Evolutionary conservation across 2,329 filamentous ascomycete genomes (phyloP).

Genomic region (Seiridium unicorne): DNA sequence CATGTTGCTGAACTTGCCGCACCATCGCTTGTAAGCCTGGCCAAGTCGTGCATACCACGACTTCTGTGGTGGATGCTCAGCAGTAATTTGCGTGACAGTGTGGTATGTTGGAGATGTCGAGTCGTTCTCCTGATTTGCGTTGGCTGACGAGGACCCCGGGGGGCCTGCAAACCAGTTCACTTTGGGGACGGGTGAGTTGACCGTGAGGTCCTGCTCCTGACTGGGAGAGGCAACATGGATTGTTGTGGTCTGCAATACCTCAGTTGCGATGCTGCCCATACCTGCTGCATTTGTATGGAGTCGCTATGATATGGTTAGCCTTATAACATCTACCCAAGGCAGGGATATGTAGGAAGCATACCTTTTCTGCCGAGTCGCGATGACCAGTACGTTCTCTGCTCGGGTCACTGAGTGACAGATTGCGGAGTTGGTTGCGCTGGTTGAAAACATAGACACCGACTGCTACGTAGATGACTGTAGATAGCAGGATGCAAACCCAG

Average conservation of each 20-base stretch:
- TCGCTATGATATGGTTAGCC: slow-evolving; percentile 14
- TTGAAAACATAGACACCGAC: slow-evolving; percentile 61
- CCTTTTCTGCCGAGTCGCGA: slow-evolving; percentile 31
- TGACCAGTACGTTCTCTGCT: slow-evolving; percentile 16
- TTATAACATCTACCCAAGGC: too few relatives aligned
- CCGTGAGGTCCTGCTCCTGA: slow-evolving; percentile 5
- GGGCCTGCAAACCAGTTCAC: slow-evolving; percentile 28
- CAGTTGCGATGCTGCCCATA: slow-evolving; percentile 29
- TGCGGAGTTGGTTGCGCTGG: slow-evolving; percentile 47
- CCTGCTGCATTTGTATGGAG: slow-evolving; percentile 27
- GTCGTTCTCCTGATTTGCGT: background rate
- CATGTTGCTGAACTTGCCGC: slow-evolving; percentile 34
- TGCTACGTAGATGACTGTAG: slow-evolving; percentile 52
- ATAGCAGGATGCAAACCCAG: slow-evolving; percentile 58
- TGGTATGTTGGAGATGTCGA: slow-evolving; percentile 18
- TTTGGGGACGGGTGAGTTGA: slow-evolving; percentile 7
- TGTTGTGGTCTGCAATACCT: slow-evolving; percentile 28
- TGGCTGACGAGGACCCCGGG: slow-evolving; percentile 16
- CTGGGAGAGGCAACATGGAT: slow-evolving; percentile 21
- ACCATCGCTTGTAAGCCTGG: slow-evolving; percentile 20
- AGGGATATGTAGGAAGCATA: slow-evolving; percentile 5
- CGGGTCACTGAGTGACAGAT: slow-evolving; percentile 48
- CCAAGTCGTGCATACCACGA: slow-evolving; percentile 13
- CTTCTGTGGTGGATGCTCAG: slow-evolving; percentile 17
- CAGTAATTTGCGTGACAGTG: slow-evolving; percentile 27